These are phyloP conservation scores for Mycena sp. DNA, from an alignment of 1,284 basidiomycete genomes.

Conservation along the genomic window DNA sequence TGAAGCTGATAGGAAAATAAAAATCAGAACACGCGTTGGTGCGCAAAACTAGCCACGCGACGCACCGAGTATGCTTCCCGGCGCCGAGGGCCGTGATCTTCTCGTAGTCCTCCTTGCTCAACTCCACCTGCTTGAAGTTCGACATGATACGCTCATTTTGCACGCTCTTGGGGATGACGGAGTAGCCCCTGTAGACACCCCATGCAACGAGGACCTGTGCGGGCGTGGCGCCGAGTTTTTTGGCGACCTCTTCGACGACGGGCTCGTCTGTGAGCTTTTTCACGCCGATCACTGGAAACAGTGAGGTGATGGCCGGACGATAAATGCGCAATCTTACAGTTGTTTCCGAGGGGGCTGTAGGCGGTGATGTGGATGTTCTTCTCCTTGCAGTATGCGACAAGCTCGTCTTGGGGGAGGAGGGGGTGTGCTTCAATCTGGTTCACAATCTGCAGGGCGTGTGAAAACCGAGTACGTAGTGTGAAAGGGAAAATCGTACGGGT, in stretches of 20 bases:
- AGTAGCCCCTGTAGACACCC: constrained; percentile 70
- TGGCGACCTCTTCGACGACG: constrained; percentile 68
- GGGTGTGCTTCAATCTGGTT: constrained; percentile 93
- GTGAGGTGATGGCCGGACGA: neutral
- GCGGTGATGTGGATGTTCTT: constrained; percentile 86
- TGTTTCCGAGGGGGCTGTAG: constrained; percentile 88
- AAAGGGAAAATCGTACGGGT: constrained; percentile 47
- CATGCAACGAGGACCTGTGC: constrained; percentile 81
- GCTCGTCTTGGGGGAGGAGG: constrained; percentile 74
- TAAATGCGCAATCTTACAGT: constrained; percentile 49
- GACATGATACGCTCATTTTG: constrained; percentile 67
- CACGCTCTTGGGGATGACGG: constrained; percentile 80
- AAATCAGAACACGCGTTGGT: constrained; percentile 18
- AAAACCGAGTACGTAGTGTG: too few species aligned
- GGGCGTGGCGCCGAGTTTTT: constrained; percentile 63
- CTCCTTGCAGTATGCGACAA: constrained; percentile 73
- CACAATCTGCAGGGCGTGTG: constrained; percentile 42
- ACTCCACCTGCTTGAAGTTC: constrained; percentile 77
- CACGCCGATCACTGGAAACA: constrained; percentile 58
- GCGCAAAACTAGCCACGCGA: too few species aligned
- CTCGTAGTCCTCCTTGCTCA: constrained; percentile 71
- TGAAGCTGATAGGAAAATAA: constrained; percentile 2
- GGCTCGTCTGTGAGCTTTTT: constrained; percentile 72
- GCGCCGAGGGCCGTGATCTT: constrained; percentile 64
- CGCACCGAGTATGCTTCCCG: constrained; percentile 59